These are phyloP conservation scores for Tolypocladium ophioglossoides DNA, from an alignment of 2,329 filamentous ascomycete species.

Conservation along the genomic window DNA sequence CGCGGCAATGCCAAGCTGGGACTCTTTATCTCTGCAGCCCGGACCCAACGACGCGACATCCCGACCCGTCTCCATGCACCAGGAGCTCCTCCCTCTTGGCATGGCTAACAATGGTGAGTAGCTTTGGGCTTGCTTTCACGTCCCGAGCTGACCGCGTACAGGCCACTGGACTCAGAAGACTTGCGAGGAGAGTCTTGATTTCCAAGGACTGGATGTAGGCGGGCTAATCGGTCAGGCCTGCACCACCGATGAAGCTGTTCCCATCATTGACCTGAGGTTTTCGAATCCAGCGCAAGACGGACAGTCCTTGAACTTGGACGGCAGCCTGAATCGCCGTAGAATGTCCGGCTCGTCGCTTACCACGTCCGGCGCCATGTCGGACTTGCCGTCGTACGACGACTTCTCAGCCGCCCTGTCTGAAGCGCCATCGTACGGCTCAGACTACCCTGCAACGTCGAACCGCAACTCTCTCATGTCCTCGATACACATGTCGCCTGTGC, in stretches of 20 bases:
- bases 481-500: constrained; percentile 61
- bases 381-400: constrained; percentile 63
- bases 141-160: background rate
- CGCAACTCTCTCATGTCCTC: constrained; percentile 61
- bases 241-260: constrained; percentile 51
- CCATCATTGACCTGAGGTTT: constrained; percentile 51
- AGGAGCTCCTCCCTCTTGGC: constrained; percentile 24
- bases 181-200: constrained; percentile 45
- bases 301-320: constrained; percentile 39
- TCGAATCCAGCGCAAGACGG: constrained; percentile 34
- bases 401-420: constrained; percentile 57
- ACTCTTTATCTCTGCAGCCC: constrained; percentile 41
- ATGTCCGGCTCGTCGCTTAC: constrained; percentile 67
- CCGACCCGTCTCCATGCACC: constrained; percentile 46
- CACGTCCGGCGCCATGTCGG: constrained; percentile 52
- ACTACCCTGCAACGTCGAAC: constrained; percentile 57
- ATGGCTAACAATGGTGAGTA: constrained; percentile 19
- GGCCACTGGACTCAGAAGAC: constrained; percentile 39
- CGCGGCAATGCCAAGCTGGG: constrained; percentile 44
- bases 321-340: constrained; percentile 44
- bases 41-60: constrained; percentile 41
- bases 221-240: constrained; percentile 52
- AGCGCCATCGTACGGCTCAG: constrained; percentile 53
- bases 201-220: constrained; percentile 44
- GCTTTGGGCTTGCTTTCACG: background rate